Conservation (phyloP, 345 rosid species). For the Aethionema arabicum region DNA sequence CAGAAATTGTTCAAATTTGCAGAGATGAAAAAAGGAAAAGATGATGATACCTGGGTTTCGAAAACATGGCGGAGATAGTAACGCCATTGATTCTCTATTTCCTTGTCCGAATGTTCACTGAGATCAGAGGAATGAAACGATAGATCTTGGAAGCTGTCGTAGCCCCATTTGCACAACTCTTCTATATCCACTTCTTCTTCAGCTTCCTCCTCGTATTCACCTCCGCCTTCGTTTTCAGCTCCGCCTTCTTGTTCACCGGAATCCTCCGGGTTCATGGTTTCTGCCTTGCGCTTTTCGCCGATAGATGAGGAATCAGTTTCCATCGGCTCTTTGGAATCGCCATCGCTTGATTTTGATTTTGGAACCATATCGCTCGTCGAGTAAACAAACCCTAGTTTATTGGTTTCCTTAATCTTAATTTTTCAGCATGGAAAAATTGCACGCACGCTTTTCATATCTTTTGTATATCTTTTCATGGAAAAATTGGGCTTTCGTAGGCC, state of each 20-base stretch:
- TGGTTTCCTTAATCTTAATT: too few relatives aligned
- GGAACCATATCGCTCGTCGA: conserved; percentile 2
- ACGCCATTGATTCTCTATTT: background rate
- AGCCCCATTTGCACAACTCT: background rate
- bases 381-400: background rate
- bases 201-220: background rate
- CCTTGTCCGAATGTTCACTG: background rate
- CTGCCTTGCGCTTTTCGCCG: background rate
- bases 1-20: too few relatives aligned
- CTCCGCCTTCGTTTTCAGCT: too few relatives aligned
- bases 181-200: background rate
- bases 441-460: too few relatives aligned
- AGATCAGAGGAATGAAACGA: background rate
- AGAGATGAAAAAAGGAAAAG: background rate
- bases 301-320: background rate
- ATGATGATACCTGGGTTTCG: background rate
- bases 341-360: background rate
- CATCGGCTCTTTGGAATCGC: background rate
- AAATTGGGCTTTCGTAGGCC: too few relatives aligned
- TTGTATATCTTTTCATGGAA: too few relatives aligned
- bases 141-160: background rate
- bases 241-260: too few relatives aligned
- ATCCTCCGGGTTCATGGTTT: background rate
- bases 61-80: background rate
- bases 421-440: too few relatives aligned